Evolutionary conservation across 106 monocot species (phyloP), one percentile per base, ranked within the genome.

Genomic region (Acanthochlamys bracteata): DNA sequence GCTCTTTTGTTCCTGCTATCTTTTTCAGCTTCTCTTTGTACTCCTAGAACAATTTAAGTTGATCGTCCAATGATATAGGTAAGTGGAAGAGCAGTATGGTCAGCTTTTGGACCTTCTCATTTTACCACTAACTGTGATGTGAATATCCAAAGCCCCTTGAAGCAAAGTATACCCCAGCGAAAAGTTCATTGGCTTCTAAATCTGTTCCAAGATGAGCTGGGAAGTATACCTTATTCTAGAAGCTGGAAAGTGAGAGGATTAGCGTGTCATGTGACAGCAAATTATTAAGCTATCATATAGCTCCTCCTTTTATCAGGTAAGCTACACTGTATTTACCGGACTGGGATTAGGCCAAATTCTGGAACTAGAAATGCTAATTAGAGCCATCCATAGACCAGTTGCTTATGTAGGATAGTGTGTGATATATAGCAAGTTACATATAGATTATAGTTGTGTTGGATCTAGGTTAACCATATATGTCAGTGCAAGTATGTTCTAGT

Each of bases 1-100:
- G 72, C 80, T 59, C 63, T 75, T 26, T 20, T 42, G 68, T 63
- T 26, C 80, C 84, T 63, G 69, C 69, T 52, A 74, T 63, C 17
- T 52, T 62, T 16, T 56, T 66, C 60, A 89, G 16, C 84, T 76
- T 78, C 51, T 66, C 63, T 46, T 64, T 77, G 73, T 84, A 89
- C 25, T 83, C 79, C 17, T 40, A 39, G 64, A 76, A 83, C 41
- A 79, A 0, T 4, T 61, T 51, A n/a, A 83, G 60, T 62, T 83
- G 83, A 21, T 78, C 63, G 1, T 15, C 25, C 71, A 79, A 21
- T 2, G 82, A 67, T 58, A 83, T 24, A 21, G 25, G 73, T 39
- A 58, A 66, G 74, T 75, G 66, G 10, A 22, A 63, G 10, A 55
- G 42, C 26, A 65, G 2, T 11, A 24, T 2, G 4, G 1, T 14